phyloP scores from a whole-genome alignment of 257 asterid genomes.

The Jacaranda copaia region DNA sequence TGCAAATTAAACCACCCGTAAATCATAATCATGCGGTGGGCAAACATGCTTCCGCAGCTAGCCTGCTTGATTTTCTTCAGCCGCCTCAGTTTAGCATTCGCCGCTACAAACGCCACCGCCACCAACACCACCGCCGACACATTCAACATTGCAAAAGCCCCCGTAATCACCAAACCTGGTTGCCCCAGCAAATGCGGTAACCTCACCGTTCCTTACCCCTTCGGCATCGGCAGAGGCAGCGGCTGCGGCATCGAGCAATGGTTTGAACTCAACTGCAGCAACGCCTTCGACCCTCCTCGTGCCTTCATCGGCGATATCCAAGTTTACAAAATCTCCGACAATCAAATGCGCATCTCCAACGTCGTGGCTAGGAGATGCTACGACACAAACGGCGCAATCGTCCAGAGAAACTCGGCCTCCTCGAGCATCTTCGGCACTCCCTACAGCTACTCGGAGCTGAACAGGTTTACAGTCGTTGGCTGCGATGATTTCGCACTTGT shows the following conservation, averaged over 20 bases:
- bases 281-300: constrained; percentile 52
- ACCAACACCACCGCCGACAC: constrained; percentile 43
- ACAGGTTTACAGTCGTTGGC: constrained; percentile 66
- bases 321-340: constrained; percentile 59
- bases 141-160: constrained; percentile 37
- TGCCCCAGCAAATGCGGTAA: constrained; percentile 62
- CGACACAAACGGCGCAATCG: constrained; percentile 37
- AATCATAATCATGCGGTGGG: constrained; percentile 17
- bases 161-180: constrained; percentile 45
- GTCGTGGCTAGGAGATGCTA: constrained; percentile 55
- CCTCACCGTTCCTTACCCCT: constrained; percentile 69
- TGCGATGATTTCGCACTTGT: constrained; percentile 64
- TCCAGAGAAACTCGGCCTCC: constrained; percentile 29
- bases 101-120: constrained; percentile 37
- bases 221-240: constrained; percentile 54
- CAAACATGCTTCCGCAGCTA: constrained; percentile 25
- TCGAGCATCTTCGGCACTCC: constrained; percentile 41
- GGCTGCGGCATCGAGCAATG: constrained; percentile 38
- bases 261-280: constrained; percentile 61
- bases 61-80: constrained; percentile 28
- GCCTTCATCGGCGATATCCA: constrained; percentile 39
- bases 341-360: constrained; percentile 56
- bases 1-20: background rate
- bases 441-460: constrained; percentile 59
- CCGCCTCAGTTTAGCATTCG: constrained; percentile 34